Percentiles rank a stretch among this genome's conserved stretches.
Evolutionary conservation across 805 yeast genomes (phyloP).

Genomic region (Lachancea quebecensis): DNA sequence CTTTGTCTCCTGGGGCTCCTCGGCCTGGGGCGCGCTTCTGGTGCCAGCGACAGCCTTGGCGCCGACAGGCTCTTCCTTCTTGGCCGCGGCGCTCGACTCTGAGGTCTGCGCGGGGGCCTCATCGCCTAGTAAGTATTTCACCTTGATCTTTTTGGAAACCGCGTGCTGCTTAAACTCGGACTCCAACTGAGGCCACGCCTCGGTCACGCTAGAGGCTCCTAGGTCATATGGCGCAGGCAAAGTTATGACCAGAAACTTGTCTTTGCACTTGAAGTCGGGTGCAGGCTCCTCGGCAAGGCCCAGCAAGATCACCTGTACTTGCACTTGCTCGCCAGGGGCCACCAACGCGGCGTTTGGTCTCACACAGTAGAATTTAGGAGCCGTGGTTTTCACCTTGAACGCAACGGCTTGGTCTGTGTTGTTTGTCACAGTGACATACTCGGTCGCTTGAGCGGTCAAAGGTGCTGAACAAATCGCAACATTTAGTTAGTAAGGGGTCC

Average conservation of each 20-base stretch:
- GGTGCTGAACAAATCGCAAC: slow-evolving; percentile 45
- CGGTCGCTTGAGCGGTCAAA: slow-evolving; percentile 64
- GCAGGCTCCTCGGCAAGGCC: slow-evolving; percentile 74
- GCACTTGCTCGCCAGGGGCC: slow-evolving; percentile 62
- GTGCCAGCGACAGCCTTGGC: background rate
- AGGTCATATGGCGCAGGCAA: slow-evolving; percentile 62
- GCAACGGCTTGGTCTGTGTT: slow-evolving; percentile 60
- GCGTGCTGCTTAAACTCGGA: slow-evolving; percentile 47
- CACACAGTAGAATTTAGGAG: slow-evolving; percentile 92
- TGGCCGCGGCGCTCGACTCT: background rate
- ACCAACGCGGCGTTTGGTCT: slow-evolving; percentile 88
- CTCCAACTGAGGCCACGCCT: slow-evolving; percentile 71
- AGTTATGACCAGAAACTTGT: slow-evolving; percentile 85
- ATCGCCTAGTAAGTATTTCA: slow-evolving; percentile 40
- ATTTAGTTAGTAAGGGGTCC: slow-evolving; percentile 1
- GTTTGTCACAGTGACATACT: slow-evolving; percentile 44
- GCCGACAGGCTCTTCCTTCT: background rate
- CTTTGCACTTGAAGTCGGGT: slow-evolving; percentile 71
- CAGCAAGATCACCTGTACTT: slow-evolving; percentile 78
- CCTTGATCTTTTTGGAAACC: slow-evolving; percentile 60
- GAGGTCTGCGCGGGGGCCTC: background rate
- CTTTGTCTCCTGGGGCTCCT: background rate
- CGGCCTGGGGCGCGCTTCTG: background rate
- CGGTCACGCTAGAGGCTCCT: slow-evolving; percentile 53
- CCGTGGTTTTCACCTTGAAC: slow-evolving; percentile 96